These are phyloP conservation scores for Rasamsonia emersonii DNA, from an alignment of 2,329 filamentous ascomycete species.

Conservation along the genomic window DNA sequence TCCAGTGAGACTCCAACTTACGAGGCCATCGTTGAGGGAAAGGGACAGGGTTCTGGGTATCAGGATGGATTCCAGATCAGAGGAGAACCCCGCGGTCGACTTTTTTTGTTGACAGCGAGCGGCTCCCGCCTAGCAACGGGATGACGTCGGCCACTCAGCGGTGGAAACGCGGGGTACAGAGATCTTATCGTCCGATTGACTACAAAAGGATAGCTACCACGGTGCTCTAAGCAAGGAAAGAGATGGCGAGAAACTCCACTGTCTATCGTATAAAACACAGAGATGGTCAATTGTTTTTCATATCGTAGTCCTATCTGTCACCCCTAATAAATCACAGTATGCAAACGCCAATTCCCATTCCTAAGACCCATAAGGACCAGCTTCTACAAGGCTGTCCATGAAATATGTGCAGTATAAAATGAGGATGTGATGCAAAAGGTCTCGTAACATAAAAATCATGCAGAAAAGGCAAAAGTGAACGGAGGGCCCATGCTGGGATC, in stretches of 20 bases:
- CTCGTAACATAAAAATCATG: not conserved
- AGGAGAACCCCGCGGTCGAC: not conserved
- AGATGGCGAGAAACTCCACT: not conserved
- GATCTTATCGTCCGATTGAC: no score
- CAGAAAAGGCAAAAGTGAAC: not conserved
- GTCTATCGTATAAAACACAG: no score
- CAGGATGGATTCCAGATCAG: not conserved
- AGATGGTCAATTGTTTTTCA: no score
- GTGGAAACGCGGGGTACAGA: no score
- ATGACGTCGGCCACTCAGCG: slow-evolving; percentile 9
- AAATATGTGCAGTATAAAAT: slow-evolving; percentile 5
- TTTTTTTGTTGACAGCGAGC: slow-evolving; percentile 2
- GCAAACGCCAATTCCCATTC: no score
- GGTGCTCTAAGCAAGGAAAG: not conserved
- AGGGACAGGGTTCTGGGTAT: not conserved
- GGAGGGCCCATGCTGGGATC: slow-evolving; percentile 1
- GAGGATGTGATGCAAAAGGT: not conserved
- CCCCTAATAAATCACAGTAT: no score
- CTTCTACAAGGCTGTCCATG: no score
- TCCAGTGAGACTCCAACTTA: slow-evolving; percentile 11
- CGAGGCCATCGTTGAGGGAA: slow-evolving; percentile 24
- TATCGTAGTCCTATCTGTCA: no score
- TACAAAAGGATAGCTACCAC: not conserved
- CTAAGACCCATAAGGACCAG: no score
- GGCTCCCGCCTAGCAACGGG: no score